Base-by-base conservation (phyloP, 2,329 filamentous ascomycete genomes). In the Diaporthe aspalathi region DNA sequence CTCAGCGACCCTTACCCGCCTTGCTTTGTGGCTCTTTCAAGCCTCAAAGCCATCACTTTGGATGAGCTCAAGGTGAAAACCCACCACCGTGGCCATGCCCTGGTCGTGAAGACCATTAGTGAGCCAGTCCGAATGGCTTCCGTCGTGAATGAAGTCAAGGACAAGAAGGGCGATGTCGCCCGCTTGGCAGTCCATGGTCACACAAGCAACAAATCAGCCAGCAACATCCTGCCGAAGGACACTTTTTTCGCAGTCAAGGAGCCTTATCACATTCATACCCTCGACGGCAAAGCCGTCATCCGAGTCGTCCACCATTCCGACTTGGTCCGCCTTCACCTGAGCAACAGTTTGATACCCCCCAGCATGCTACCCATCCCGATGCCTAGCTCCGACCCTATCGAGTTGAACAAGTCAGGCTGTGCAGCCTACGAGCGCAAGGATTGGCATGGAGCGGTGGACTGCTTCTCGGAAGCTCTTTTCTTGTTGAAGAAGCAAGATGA, bases 161-260 rank as follows among this genome's bases (percentile, higher is more conserved):
- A 95, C 90, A 3, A 94, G 84, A 50, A 94, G 91, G 3, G 92
- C 90, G 52, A 95, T 86, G n/a, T 93, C 87, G 79, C 95, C 92
- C 40, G 92, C 87, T 78, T 96, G 91, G 1, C 93, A 92, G n/a
- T 93, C 92, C 70, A 65, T 67, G 68, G 73, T 45, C 4, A 72
- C 29, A 16, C 60, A 3, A 32, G 9, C 11, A 29, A 5, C 47
- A 74, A 74, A 6, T 74, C 73, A 9, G 69, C 81, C n/a, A 65
- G 81, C 8, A 79, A 78, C 1, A 76, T 76, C 2, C 75, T 80
- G 1, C 80, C 80, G 3, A 78, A 79, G 57, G 77, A 77, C 0
- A 78, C 75, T 7, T 70, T 81, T 1, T 73, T 81, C 0, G 78
- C 80, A 4, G 67, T 82, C 72, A 82, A 82, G 68, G 81, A 82